These are phyloP conservation scores for Endotrypanum monterogeii DNA, from an alignment of 208 protist species.

Conservation along the genomic window DNA sequence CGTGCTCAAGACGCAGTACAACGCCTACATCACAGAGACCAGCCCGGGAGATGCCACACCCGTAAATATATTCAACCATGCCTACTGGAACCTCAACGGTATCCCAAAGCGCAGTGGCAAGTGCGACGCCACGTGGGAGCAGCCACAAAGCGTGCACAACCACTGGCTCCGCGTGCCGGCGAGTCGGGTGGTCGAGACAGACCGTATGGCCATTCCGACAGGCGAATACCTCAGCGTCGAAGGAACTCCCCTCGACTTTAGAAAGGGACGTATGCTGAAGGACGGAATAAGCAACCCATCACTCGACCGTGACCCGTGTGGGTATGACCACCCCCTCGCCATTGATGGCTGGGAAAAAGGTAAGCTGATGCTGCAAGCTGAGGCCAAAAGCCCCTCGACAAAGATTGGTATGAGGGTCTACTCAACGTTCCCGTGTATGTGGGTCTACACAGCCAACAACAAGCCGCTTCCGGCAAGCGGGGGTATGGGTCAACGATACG, in stretches of 20 bases:
- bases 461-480: constrained; percentile 43
- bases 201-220: constrained; percentile 41
- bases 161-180: constrained; percentile 44
- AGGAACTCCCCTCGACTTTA: constrained; percentile 47
- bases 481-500: constrained; percentile 48
- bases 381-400: constrained; percentile 44
- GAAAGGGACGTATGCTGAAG: constrained; percentile 28
- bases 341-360: constrained; percentile 46
- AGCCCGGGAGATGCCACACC: constrained; percentile 47
- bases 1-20: constrained; percentile 36
- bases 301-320: constrained; percentile 50
- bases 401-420: constrained; percentile 61
- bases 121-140: background rate
- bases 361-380: constrained; percentile 44
- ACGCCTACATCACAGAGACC: constrained; percentile 40
- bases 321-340: constrained; percentile 58
- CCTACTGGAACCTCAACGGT: constrained; percentile 78
- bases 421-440: constrained; percentile 60
- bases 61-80: constrained; percentile 63
- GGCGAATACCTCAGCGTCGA: constrained; percentile 38
- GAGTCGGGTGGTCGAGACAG: constrained; percentile 35
- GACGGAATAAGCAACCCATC: constrained; percentile 39
- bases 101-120: constrained; percentile 29
- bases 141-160: constrained; percentile 37
- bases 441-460: constrained; percentile 79